Evolutionary conservation across 768 basidiomycete genomes (phyloP).

Genomic region (Imleria badia): DNA sequence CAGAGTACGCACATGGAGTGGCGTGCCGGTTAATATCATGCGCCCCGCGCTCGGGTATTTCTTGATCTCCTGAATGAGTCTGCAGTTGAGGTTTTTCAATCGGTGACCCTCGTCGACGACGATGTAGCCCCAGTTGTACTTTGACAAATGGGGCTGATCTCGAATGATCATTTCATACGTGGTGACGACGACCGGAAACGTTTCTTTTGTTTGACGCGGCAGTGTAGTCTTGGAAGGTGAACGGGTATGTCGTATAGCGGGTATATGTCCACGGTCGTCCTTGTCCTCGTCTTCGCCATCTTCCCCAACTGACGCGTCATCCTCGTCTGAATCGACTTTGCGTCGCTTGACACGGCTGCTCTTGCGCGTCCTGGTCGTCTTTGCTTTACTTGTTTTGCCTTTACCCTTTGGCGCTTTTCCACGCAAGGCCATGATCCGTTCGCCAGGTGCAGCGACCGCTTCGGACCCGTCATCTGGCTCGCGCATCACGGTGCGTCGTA

Average conservation of each 20-base stretch:
- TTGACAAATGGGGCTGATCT: conserved; percentile 63
- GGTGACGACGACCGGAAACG: conserved; percentile 82
- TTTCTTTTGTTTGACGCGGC: conserved; percentile 28
- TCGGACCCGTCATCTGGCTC: conserved; percentile 30
- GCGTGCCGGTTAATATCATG: conserved; percentile 95
- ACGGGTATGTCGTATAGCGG: conserved; percentile 15
- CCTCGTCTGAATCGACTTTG: conserved; percentile 10
- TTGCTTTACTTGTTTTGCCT: conserved; percentile 12
- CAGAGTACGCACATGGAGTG: conserved; percentile 70
- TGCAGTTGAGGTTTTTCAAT: conserved; percentile 92
- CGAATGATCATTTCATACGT: conserved; percentile 94
- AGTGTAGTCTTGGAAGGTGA: background rate
- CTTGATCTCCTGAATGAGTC: conserved; percentile 88
- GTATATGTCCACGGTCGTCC: conserved; percentile 18
- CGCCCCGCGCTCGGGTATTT: conserved; percentile 80
- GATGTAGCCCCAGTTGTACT: conserved; percentile 85
- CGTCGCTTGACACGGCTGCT: conserved; percentile 21
- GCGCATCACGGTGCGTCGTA: conserved; percentile 64
- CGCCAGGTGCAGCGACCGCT: conserved; percentile 18
- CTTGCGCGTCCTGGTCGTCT: conserved; percentile 9
- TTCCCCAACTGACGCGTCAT: conserved; percentile 10
- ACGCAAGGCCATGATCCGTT: conserved; percentile 24
- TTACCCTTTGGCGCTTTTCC: conserved; percentile 20
- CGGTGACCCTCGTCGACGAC: conserved; percentile 97
- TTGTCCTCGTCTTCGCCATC: conserved; percentile 13